Evolutionary conservation across 495 filamentous ascomycete genomes (phyloP).

Genomic region (Penicillium manginii): DNA sequence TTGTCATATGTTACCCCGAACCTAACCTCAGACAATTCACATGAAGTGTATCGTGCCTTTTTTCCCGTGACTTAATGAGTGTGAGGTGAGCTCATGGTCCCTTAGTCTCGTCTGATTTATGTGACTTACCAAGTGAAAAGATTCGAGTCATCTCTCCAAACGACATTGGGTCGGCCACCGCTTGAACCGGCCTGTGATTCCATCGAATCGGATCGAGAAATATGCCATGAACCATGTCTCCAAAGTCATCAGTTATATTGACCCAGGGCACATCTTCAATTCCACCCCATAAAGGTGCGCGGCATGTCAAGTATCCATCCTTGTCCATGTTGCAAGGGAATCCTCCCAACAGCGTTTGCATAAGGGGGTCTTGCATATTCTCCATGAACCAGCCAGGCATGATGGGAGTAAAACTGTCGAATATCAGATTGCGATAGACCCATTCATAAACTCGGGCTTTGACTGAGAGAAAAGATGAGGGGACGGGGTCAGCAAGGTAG

Average conservation of each 20-base stretch:
- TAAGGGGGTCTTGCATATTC: not conserved
- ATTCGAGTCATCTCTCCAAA: not conserved
- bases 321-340: conserved; percentile 2
- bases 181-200: not conserved
- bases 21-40: not conserved
- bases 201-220: not conserved
- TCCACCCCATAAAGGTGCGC: not conserved
- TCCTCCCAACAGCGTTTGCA: not conserved
- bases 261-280: conserved; percentile 6
- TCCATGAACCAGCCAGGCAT: conserved; percentile 3
- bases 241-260: conserved; percentile 6
- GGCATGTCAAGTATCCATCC: not conserved
- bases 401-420: conserved; percentile 1
- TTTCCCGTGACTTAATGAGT: not conserved
- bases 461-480: not conserved
- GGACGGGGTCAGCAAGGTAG: too few species aligned
- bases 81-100: too few species aligned
- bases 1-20: not conserved
- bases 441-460: not conserved
- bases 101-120: too few species aligned
- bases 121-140: not conserved
- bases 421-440: not conserved
- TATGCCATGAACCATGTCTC: conserved; percentile 12
- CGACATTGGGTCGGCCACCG: not conserved
- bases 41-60: not conserved